A percentile compares a stretch with the other conserved stretches of the same genome.
Evolutionary conservation across 2,329 filamentous ascomycete species (phyloP).

Genomic region (Ophiostoma perfectum): DNA sequence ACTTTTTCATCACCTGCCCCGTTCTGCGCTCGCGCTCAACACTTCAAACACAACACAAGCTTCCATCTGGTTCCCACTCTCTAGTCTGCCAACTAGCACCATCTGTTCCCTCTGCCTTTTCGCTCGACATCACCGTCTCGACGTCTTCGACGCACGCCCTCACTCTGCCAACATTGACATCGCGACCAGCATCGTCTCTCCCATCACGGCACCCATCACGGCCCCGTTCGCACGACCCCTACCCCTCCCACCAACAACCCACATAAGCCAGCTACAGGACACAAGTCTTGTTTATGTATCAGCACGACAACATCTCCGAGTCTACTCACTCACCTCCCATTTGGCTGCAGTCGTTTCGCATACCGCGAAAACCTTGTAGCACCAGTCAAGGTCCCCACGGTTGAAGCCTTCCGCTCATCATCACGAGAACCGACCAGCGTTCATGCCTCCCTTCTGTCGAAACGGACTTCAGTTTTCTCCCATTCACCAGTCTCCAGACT

Average conservation of each 20-base stretch:
- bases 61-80: not conserved
- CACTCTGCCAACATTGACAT: too few relatives aligned
- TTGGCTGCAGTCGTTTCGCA: conserved; percentile 96
- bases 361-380: conserved; percentile 90
- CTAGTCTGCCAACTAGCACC: not conserved
- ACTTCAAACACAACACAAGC: too few relatives aligned
- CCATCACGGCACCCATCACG: not conserved
- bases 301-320: conserved; percentile 84
- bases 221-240: not conserved
- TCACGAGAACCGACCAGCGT: too few relatives aligned
- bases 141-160: too few relatives aligned
- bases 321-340: conserved; percentile 89
- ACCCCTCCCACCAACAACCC: not conserved
- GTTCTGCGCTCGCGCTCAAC: conserved; percentile 3
- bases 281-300: conserved; percentile 88
- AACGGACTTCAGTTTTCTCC: not conserved
- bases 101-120: not conserved
- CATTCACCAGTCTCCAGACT: too few relatives aligned
- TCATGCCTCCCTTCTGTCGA: conserved; percentile 17
- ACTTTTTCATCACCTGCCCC: not conserved
- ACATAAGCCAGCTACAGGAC: conserved; percentile 31
- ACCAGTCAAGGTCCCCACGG: conserved; percentile 86
- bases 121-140: too few relatives aligned
- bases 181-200: not conserved
- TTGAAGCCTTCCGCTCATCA: conserved; percentile 47